Base-by-base conservation (phyloP, 1,284 basidiomycete genomes). In the Marasmius sp. region DNA sequence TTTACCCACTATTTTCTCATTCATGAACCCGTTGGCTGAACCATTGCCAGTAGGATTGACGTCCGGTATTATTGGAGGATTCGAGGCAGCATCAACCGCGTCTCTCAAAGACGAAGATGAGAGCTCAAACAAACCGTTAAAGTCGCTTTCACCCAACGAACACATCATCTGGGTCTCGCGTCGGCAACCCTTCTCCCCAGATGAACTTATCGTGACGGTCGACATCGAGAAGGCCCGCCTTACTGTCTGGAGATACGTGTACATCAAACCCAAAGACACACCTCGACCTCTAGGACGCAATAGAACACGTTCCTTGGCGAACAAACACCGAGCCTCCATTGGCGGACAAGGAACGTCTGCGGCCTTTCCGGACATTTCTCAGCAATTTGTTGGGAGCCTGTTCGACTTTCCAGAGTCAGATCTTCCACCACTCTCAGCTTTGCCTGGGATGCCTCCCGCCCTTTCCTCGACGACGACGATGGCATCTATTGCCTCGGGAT, bases 11-110 rank as follows among this genome's bases (percentile, higher is more conserved):
- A 80, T 95, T 27, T 95, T 92, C 73, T 86, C 89, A 9, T 78
- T 95, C 57, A 86, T 86, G 9, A 89, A 87, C 65, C 88, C 91
- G 0, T 88, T 91, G 52, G 83, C 90, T 1, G 94, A 96, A 73
- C 81, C 91, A 57, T 83, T 84, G 49, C 80, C 87, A 20, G 84
- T 95, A 10, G 89, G 88, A 10, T 70, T 87, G 38, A 85, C 88
- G 0, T 71, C 75, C 6, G 82, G 85, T 0, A 85, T 91, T 49
- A 69, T 81, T 4, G 83, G 83, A 3, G 82, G 81, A 8, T 67
- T 72, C 20, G 70, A 75, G 51, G 73, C 74, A 12, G 67, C 72
- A 8, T 67, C 71, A 0, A 76, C 81, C 6, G 70, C 77, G 2
- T 68, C 75, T 2, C 73, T 90, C 60, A 77, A 77, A 45, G 83